A percentile compares a stretch with the other conserved stretches of the same genome.
phyloP scores from a whole-genome alignment of 1,139 yeast genomes.

The Taphrina populina region DNA sequence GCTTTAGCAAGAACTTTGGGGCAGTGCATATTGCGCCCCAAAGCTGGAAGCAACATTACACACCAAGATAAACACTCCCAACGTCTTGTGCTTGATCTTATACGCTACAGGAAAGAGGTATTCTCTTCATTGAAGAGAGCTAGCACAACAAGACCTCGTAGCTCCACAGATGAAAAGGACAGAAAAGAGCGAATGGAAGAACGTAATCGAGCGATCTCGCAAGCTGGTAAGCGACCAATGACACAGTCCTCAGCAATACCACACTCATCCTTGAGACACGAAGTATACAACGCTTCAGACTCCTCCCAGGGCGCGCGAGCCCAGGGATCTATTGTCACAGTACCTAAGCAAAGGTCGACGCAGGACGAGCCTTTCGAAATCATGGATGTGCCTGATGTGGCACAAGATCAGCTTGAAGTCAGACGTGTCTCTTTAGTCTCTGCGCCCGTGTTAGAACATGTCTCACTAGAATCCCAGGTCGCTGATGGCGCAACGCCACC shows the following conservation, averaged over 20 bases:
- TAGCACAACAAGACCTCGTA: constrained; percentile 40
- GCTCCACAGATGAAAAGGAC: constrained; percentile 42
- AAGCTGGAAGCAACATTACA: constrained; percentile 50
- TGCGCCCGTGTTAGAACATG: too few species aligned
- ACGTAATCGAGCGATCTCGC: constrained; percentile 41
- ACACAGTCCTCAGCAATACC: background rate
- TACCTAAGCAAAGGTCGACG: too few species aligned
- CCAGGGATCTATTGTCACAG: background rate
- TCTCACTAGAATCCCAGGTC: too few species aligned
- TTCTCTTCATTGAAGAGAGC: constrained; percentile 52
- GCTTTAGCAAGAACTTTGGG: constrained; percentile 66
- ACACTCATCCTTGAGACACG: constrained; percentile 2
- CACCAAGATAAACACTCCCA: constrained; percentile 61
- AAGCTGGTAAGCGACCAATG: constrained; percentile 2
- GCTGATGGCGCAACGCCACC: background rate
- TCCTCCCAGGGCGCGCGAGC: background rate
- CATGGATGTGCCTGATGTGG: constrained; percentile 1
- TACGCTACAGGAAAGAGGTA: constrained; percentile 58
- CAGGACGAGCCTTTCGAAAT: constrained; percentile 2
- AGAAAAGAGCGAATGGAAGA: constrained; percentile 44
- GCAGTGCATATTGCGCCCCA: constrained; percentile 58
- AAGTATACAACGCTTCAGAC: too few species aligned
- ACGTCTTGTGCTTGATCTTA: constrained; percentile 60
- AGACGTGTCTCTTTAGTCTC: background rate
- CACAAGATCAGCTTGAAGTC: background rate